These are phyloP conservation scores for Apiospora rasikravindrae DNA, from an alignment of 2,329 filamentous ascomycete genomes.

Conservation along the genomic window DNA sequence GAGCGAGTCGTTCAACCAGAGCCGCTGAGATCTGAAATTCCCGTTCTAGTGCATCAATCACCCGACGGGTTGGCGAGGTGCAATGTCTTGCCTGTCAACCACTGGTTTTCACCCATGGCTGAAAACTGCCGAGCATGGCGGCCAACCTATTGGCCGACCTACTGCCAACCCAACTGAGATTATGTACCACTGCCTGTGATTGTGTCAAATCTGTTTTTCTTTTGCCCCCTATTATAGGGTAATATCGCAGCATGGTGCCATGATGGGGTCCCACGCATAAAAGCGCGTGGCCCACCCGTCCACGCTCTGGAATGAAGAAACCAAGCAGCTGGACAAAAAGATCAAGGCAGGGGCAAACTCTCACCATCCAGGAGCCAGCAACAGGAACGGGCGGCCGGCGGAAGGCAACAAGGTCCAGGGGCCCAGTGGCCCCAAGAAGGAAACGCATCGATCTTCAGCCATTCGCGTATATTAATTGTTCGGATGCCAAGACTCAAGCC, in stretches of 20 bases:
- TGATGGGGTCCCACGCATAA: slow-evolving; percentile 4
- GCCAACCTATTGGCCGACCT: not conserved
- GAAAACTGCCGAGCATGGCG: slow-evolving; percentile 6
- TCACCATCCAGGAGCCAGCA: not conserved
- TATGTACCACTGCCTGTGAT: not conserved
- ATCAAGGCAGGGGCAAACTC: slow-evolving; percentile 12
- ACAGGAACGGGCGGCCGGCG: slow-evolving; percentile 8
- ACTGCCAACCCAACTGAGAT: not conserved
- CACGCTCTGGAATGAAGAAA: not conserved
- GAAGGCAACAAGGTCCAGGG: not conserved
- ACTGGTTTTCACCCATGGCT: slow-evolving; percentile 13
- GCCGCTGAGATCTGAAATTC: slow-evolving; percentile 11
- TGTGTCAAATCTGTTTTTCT: not conserved
- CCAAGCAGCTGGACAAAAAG: slow-evolving; percentile 4
- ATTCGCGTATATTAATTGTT: slow-evolving; percentile 13
- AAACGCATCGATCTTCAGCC: slow-evolving; percentile 3
- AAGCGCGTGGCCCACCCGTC: slow-evolving; percentile 1
- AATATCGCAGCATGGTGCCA: not conserved
- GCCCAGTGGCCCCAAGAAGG: not conserved
- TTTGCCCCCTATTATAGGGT: slow-evolving; percentile 3
- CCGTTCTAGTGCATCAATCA: slow-evolving; percentile 11
- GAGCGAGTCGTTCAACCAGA: slow-evolving; percentile 16
- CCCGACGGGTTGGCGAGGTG: not conserved
- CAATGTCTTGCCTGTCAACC: slow-evolving; percentile 10
- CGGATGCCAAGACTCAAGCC: slow-evolving; percentile 16